Base-by-base conservation (phyloP, 2,329 filamentous ascomycete genomes). In the Trichoderma sp. region DNA sequence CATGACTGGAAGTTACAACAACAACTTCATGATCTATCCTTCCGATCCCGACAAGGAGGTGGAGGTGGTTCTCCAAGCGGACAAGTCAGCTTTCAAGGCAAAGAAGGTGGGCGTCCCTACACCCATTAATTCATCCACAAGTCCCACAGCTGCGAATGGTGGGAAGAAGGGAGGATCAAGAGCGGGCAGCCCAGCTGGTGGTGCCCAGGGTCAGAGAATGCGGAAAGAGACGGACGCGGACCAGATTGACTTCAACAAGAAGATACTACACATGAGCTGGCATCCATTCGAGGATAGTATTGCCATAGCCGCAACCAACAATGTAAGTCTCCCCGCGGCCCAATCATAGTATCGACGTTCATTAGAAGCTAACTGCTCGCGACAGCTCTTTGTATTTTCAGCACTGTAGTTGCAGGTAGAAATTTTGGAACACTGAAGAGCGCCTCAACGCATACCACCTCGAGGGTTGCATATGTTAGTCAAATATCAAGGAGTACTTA, bases 1-100 rank as follows among this genome's bases (percentile, higher is more conserved):
- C 76, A 99, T 99, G 96, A 99, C 96, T 6, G 96, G 96, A 77
- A 98, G 94, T 81, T 99, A 99, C 87, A 99, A 99, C 88, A 99
- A 99, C 86, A 99, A 99, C 85, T 98, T 99, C 87, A 99, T 99
- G 96, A 99, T 99, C 80, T 99, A 98, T 82, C 96, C 96, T 5
- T 96, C 95, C 30, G 95, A 98, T 78, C 93, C 95, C 7, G 93
- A 95, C 76, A 97, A 97, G 84, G 96, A 99, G 81, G 95, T 95
- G 3, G 96, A 99, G 82, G 95, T 99, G 62, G 96, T 99, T 61
- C 86, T 99, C 71, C 96, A 99, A 82, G 96, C 96, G 51, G 96
- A 99, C 82, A 99, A 99, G 86, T 97, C 94, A 71, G 96, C 96
- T 12, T 99, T 99, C 90, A 99, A 99, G 85, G 96, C 96, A 43